Conservation (phyloP, 768 basidiomycete species). For the Termitomyces bulborhizus region DNA sequence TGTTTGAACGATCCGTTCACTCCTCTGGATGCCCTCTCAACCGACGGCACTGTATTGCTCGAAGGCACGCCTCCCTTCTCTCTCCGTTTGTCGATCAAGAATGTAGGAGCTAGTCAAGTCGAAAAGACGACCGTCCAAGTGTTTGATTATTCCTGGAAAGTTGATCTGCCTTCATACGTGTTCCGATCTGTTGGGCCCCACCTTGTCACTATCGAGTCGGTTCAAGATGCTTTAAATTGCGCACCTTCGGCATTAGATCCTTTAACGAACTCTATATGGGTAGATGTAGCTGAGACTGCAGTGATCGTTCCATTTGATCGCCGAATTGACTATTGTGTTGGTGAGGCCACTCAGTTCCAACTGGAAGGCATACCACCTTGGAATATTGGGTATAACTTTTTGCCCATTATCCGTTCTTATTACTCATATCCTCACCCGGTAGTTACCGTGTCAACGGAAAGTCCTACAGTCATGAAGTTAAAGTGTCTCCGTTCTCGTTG, state of each 20-base stretch:
- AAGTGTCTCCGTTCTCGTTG: constrained; percentile 80
- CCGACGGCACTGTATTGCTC: constrained; percentile 61
- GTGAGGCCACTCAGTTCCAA: constrained; percentile 86
- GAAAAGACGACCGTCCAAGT: constrained; percentile 51
- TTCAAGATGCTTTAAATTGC: constrained; percentile 80
- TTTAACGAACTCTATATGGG: constrained; percentile 58
- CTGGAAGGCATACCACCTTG: constrained; percentile 93
- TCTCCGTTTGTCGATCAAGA: constrained; percentile 68
- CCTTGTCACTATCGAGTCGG: constrained; percentile 67
- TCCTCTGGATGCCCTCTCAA: constrained; percentile 42
- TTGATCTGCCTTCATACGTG: constrained; percentile 60
- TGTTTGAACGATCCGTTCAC: constrained; percentile 69
- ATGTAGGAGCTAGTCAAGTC: constrained; percentile 64
- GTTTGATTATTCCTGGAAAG: constrained; percentile 54
- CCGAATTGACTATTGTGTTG: constrained; percentile 80
- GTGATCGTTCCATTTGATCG: constrained; percentile 82
- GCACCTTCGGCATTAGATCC: constrained; percentile 66
- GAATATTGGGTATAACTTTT: constrained; percentile 64
- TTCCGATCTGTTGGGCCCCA: constrained; percentile 82
- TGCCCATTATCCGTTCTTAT: neutral
- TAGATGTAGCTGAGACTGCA: constrained; percentile 96
- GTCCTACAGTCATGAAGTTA: constrained; percentile 64
- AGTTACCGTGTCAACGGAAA: constrained; percentile 84
- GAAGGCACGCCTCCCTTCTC: constrained; percentile 86
- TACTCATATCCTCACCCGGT: constrained; percentile 8